A percentile compares a stretch with the other conserved stretches of the same genome.
Conservation (phyloP, 2,329 filamentous ascomycete species). For the Dothistroma pini region DNA sequence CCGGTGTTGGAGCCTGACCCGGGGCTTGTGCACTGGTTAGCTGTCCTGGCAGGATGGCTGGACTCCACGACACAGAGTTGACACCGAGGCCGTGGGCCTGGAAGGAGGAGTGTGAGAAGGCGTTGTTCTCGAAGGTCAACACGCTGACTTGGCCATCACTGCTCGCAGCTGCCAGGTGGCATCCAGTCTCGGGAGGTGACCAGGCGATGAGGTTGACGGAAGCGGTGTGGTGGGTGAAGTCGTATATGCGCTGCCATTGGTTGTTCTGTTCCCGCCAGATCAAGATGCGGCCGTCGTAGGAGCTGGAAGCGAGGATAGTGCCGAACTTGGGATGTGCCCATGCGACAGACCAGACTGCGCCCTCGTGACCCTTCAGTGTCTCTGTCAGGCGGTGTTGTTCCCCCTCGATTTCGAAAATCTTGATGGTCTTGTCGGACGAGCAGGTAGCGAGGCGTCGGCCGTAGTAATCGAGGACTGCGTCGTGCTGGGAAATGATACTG, state of each 20-base stretch:
- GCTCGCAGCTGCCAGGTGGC: constrained; percentile 88
- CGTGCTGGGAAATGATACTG: constrained; percentile 61
- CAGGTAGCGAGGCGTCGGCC: constrained; percentile 93
- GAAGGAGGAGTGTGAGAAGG: constrained; percentile 85
- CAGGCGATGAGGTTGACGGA: constrained; percentile 96
- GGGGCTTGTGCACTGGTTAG: constrained; percentile 65
- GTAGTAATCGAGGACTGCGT: constrained; percentile 98
- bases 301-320: constrained; percentile 91
- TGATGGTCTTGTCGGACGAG: constrained; percentile 97
- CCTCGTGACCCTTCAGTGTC: constrained; percentile 97
- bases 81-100: constrained; percentile 89
- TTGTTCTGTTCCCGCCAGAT: constrained; percentile 86
- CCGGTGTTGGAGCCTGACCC: constrained; percentile 43
- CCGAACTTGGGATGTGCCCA: constrained; percentile 99
- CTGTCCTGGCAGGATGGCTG: constrained; percentile 76
- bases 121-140: constrained; percentile 95
- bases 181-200: constrained; percentile 95
- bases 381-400: constrained; percentile 85
- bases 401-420: constrained; percentile 97
- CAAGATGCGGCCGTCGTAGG: constrained; percentile 96
- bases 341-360: constrained; percentile 94
- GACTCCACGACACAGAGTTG: constrained; percentile 95
- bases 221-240: constrained; percentile 89
- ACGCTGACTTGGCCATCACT: constrained; percentile 92
- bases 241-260: constrained; percentile 73